Evolutionary conservation across 768 basidiomycete species (phyloP).

Genomic region (Tricholoma flavovirens): DNA sequence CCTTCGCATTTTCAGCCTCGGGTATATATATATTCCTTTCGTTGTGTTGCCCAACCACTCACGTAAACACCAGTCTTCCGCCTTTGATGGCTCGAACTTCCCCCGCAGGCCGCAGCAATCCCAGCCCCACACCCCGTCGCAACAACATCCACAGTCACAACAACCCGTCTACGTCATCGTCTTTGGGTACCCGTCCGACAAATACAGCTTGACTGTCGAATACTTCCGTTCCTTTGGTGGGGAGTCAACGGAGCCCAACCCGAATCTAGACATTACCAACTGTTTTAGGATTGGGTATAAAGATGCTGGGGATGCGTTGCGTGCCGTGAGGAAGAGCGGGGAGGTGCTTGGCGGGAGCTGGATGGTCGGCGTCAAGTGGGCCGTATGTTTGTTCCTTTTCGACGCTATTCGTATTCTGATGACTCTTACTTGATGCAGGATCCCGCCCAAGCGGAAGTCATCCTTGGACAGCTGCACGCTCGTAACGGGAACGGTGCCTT

Average conservation of each 20-base stretch:
- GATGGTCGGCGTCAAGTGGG: conserved; percentile 88
- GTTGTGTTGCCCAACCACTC: conserved; percentile 3
- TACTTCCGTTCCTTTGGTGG: conserved; percentile 70
- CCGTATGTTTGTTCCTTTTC: conserved; percentile 43
- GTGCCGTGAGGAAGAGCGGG: conserved; percentile 79
- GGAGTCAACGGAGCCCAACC: conserved; percentile 61
- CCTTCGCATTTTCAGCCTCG: conserved; percentile 39
- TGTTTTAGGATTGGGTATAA: conserved; percentile 78
- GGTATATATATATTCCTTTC: conserved; percentile 27
- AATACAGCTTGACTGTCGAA: conserved; percentile 63
- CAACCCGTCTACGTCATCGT: conserved; percentile 65
- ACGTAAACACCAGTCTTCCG: conserved; percentile 26
- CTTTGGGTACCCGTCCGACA: conserved; percentile 85
- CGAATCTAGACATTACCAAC: conserved; percentile 63
- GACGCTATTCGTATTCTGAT: background rate
- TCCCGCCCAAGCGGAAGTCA: conserved; percentile 47
- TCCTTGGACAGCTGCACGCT: conserved; percentile 37
- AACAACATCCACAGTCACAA: conserved; percentile 14
- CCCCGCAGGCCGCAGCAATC: conserved; percentile 27
- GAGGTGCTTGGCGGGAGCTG: conserved; percentile 68
- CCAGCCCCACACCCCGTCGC: conserved; percentile 19
- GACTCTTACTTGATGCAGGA: conserved; percentile 38
- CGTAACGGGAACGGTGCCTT: conserved; percentile 17
- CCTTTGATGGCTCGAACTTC: conserved; percentile 36
- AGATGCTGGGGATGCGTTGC: conserved; percentile 65